Base-by-base conservation (phyloP, 2,329 filamentous ascomycete species). In the Talaromyces sp. region DNA sequence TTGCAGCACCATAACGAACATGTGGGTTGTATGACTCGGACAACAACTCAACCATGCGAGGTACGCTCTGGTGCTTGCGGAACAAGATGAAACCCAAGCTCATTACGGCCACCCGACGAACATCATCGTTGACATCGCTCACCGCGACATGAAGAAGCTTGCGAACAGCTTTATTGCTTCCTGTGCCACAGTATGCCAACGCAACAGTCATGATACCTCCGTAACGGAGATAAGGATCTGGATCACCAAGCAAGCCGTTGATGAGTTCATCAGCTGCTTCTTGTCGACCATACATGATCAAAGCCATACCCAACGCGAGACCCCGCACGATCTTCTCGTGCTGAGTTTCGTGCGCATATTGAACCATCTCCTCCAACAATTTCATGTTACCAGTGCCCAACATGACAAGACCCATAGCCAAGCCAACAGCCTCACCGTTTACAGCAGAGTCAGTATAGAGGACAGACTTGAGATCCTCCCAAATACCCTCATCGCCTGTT, bases 161-260 rank as follows among this genome's bases (percentile, higher is more conserved):
- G 63, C 96, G 90, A 60, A 99, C 95, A 27, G 96, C 95, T 84
- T 98, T 98, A 84, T 99, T 99, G 85, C 93, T 97, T 70, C 94
- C 92, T 47, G 92, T 97, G 65, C 95, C 95, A 75, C 94, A 97
- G 82, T 99, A 99, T 19, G 95, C 95, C 75, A 99, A 84, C 60
- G 95, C 95, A 65, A 99, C 92, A n/a, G 95, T 97, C 88, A 99
- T 92, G 77, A 99, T 97, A 82, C 95, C 95, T 76, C 95, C 95
- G 71, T 99, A 99, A 70, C 95, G 88, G 67, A 99, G 84, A 8
- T 92, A 94, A 70, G 95, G 92, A 75, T 99, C 94, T 1, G 95
- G 91, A 71, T 99, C 95, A 68, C 92, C 93, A 41, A 99, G 85
- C 1, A 99, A 88, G 57, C 92, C 93, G 74, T 96, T 94, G 70